A percentile compares a stretch with the other conserved stretches of the same genome.
These are phyloP conservation scores for Chrysochromulina parva DNA, from an alignment of 78 protist species.

Conservation along the genomic window DNA sequence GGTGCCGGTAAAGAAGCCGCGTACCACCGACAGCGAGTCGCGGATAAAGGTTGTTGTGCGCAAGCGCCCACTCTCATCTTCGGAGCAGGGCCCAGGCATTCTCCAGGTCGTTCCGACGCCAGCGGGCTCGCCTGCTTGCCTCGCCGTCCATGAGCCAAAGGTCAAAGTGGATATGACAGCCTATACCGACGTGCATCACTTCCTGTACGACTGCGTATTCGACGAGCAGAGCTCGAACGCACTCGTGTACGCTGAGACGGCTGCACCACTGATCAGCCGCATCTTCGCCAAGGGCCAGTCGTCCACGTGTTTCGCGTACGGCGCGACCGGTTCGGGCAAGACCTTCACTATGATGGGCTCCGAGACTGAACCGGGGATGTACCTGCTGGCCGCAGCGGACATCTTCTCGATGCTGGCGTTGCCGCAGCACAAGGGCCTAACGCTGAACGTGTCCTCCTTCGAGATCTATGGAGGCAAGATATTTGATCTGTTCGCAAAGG, in stretches of 20 bases:
- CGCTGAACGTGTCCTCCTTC: neutral
- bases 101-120: neutral
- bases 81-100: conserved; percentile 54
- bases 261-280: conserved; percentile 22
- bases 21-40: neutral
- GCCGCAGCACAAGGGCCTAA: neutral
- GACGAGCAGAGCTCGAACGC: conserved; percentile 70
- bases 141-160: conserved; percentile 67
- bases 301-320: conserved; percentile 26
- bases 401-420: neutral
- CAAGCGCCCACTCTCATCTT: conserved; percentile 84
- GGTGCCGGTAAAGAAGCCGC: too few relatives aligned
- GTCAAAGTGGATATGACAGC: conserved; percentile 79
- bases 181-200: conserved; percentile 77
- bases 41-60: conserved; percentile 87
- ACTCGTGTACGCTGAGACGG: conserved; percentile 15
- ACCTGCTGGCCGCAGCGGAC: neutral
- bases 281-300: neutral
- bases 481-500: neutral
- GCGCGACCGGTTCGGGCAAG: conserved; percentile 38
- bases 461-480: conserved; percentile 49
- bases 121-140: too few relatives aligned
- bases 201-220: conserved; percentile 70
- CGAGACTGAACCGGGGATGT: conserved; percentile 11
- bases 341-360: conserved; percentile 28